Conservation (phyloP, 1,284 basidiomycete genomes). For the Amylostereum areolatum region DNA sequence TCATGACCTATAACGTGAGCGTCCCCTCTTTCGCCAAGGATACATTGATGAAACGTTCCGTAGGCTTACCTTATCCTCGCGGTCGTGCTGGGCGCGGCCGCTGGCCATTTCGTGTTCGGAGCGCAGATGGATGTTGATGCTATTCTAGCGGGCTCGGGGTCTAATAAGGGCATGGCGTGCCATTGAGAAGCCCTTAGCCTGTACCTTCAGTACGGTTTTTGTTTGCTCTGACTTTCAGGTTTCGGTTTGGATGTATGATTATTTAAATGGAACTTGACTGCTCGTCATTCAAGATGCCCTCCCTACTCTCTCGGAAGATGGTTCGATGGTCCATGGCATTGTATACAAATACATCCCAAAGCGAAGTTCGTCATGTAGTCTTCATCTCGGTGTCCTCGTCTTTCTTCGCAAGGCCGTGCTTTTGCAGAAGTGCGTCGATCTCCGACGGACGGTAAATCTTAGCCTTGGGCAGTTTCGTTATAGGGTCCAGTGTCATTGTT, state of each 20-base stretch:
- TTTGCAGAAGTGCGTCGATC: conserved; percentile 81
- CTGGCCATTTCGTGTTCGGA: conserved; percentile 71
- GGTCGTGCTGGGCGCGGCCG: conserved; percentile 62
- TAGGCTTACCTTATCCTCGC: conserved; percentile 77
- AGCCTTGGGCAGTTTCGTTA: conserved; percentile 75
- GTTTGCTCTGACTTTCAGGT: neutral
- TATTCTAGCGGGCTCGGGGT: conserved; percentile 37
- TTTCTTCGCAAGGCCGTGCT: conserved; percentile 85
- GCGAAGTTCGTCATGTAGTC: conserved; percentile 21
- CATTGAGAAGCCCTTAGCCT: conserved; percentile 28
- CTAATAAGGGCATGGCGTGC: conserved; percentile 54
- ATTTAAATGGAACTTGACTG: too few relatives aligned
- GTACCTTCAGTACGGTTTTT: neutral
- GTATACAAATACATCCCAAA: conserved; percentile 11
- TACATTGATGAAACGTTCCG: neutral
- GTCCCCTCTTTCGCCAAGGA: conserved; percentile 1
- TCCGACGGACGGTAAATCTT: conserved; percentile 92
- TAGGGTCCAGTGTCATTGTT: conserved; percentile 80
- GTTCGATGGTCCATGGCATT: too few relatives aligned
- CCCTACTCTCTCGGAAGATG: too few relatives aligned
- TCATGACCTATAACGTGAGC: conserved; percentile 81
- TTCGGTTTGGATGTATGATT: too few relatives aligned
- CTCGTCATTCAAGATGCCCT: too few relatives aligned
- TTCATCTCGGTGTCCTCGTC: conserved; percentile 75
- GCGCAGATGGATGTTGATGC: conserved; percentile 52